phyloP scores from a whole-genome alignment of 2,329 filamentous ascomycete genomes.

The Chaetomiaceae sp. region DNA sequence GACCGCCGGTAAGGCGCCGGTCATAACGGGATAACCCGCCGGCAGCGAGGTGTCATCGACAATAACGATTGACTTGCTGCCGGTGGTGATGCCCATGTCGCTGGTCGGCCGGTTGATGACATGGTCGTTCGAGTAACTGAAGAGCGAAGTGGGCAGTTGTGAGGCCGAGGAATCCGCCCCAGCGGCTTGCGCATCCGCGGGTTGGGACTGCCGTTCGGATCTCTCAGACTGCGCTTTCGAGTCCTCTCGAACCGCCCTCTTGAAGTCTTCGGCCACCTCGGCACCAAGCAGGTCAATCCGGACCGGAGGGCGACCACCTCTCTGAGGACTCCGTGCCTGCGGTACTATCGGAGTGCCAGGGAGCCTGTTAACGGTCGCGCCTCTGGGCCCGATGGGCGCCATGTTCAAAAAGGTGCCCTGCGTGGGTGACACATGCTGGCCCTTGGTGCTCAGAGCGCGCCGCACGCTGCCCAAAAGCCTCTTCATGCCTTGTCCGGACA shows the following conservation, averaged over 20 bases:
- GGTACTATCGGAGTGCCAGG: slow-evolving; percentile 59
- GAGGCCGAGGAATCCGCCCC: slow-evolving; percentile 40
- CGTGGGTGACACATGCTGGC: slow-evolving; percentile 40
- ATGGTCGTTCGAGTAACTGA: slow-evolving; percentile 33
- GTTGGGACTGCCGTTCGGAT: slow-evolving; percentile 25
- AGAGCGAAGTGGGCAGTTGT: slow-evolving; percentile 32
- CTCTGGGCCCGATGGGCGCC: slow-evolving; percentile 46
- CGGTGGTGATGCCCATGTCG: slow-evolving; percentile 61
- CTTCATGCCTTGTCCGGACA: slow-evolving; percentile 73
- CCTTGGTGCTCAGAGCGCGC: slow-evolving; percentile 66
- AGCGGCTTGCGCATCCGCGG: slow-evolving; percentile 26
- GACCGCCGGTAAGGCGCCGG: slow-evolving; percentile 41
- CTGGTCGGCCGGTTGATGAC: slow-evolving; percentile 42
- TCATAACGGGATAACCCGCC: slow-evolving; percentile 48
- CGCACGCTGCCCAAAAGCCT: slow-evolving; percentile 83
- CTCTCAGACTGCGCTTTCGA: slow-evolving; percentile 40
- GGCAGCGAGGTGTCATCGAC: slow-evolving; percentile 61
- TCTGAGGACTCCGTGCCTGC: slow-evolving; percentile 44
- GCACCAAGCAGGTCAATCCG: slow-evolving; percentile 82
- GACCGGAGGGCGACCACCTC: slow-evolving; percentile 48
- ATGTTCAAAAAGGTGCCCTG: slow-evolving; percentile 48
- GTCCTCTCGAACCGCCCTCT: slow-evolving; percentile 66
- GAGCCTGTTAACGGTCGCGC: slow-evolving; percentile 53
- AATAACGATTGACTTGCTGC: slow-evolving; percentile 85
- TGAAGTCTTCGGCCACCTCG: slow-evolving; percentile 72